A percentile compares a stretch with the other conserved stretches of the same genome.
Conservation (phyloP, 192 early-diverging fungal genomes). For the Coemansia sp. region DNA sequence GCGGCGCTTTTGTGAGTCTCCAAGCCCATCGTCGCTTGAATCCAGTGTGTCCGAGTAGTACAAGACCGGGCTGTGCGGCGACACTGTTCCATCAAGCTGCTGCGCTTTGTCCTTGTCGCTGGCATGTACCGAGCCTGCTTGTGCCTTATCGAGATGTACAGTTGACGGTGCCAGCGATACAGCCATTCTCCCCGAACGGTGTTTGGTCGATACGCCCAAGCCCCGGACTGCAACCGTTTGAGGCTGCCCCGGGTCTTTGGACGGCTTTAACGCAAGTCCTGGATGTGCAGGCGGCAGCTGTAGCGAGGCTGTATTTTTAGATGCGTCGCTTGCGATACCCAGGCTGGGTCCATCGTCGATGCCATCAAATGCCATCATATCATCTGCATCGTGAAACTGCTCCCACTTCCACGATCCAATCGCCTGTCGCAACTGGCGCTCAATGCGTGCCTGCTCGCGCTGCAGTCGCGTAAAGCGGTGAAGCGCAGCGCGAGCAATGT, state of each 20-base stretch:
- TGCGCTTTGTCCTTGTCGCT: too few relatives aligned
- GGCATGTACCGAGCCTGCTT: background rate
- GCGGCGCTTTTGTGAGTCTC: constrained; percentile 3
- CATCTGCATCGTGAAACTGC: constrained; percentile 16
- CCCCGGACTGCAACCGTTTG: constrained; percentile 15
- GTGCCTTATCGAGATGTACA: background rate
- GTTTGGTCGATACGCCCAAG: constrained; percentile 3
- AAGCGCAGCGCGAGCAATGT: constrained; percentile 21
- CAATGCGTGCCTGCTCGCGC: constrained; percentile 26
- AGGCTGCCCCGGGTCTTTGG: background rate
- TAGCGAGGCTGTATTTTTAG: background rate
- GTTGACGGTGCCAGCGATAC: background rate
- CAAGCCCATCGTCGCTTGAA: constrained; percentile 25
- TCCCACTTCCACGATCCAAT: constrained; percentile 52
- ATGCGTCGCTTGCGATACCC: too few relatives aligned
- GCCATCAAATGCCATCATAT: background rate
- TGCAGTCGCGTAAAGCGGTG: constrained; percentile 18
- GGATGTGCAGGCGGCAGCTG: constrained; percentile 35
- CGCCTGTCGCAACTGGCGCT: constrained; percentile 28
- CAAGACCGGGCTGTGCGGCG: constrained; percentile 17
- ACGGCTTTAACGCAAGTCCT: constrained; percentile 10
- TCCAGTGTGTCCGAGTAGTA: constrained; percentile 24
- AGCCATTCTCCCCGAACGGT: background rate
- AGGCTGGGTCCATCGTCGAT: background rate
- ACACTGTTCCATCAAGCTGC: background rate